These are phyloP conservation scores for Bryum argenteum DNA, from an alignment of 225 moss, liverwort and hornwort species.

Conservation along the genomic window DNA sequence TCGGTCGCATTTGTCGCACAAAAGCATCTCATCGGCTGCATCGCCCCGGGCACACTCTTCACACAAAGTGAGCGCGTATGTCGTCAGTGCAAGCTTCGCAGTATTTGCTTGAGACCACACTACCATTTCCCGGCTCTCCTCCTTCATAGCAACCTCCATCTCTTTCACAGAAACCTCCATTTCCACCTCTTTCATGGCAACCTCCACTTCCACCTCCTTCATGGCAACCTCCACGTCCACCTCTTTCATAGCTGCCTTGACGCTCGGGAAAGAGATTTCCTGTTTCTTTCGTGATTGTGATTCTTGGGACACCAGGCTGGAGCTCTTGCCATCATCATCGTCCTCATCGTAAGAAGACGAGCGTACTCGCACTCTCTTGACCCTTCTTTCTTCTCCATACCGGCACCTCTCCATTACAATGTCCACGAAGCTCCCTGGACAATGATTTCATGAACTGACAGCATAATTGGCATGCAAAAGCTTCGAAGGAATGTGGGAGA, in stretches of 20 bases:
- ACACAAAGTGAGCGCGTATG: constrained; percentile 50
- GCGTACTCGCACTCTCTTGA: constrained; percentile 45
- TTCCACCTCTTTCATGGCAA: constrained; percentile 19
- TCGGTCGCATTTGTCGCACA: constrained; percentile 80
- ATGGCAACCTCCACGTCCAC: not conserved
- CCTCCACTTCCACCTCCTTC: constrained; percentile 15
- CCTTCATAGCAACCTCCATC: not conserved
- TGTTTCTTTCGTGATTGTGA: not conserved
- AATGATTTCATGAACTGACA: too few species aligned
- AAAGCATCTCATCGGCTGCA: constrained; percentile 67
- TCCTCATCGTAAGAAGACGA: constrained; percentile 25
- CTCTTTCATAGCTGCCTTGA: too few species aligned
- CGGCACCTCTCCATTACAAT: constrained; percentile 35
- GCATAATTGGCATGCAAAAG: too few species aligned
- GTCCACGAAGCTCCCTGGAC: not conserved
- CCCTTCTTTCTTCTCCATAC: constrained; percentile 42
- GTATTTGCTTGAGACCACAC: constrained; percentile 3
- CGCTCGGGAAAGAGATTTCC: too few species aligned
- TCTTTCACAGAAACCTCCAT: constrained; percentile 26
- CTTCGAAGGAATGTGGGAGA: too few species aligned
- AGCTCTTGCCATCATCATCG: constrained; percentile 1
- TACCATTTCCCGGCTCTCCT: not conserved
- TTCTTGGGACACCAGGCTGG: not conserved
- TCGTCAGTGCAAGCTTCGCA: constrained; percentile 4
- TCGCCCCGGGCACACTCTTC: constrained; percentile 65